Evolutionary conservation across 805 yeast genomes (phyloP).

Genomic region (Limtongia smithiae): DNA sequence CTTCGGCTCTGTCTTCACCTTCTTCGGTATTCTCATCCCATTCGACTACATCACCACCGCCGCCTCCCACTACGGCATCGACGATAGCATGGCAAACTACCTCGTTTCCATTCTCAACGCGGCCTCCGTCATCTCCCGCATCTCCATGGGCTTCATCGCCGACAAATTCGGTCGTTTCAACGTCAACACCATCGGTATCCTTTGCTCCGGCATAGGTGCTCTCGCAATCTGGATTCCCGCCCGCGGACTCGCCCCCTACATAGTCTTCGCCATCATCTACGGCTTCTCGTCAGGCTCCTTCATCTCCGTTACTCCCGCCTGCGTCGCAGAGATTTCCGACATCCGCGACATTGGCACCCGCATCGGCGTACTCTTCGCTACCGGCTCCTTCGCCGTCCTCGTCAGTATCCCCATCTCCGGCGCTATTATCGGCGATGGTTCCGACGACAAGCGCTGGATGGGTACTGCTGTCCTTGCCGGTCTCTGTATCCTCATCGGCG

Average conservation of each 20-base stretch:
- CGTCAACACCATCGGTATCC: slow-evolving; percentile 48
- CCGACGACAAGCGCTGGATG: slow-evolving; percentile 1
- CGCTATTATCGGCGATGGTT: slow-evolving; percentile 11
- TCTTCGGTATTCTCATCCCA: slow-evolving; percentile 35
- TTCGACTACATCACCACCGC: slow-evolving; percentile 35
- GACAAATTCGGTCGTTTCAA: slow-evolving; percentile 56
- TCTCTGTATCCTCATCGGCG: slow-evolving; percentile 4
- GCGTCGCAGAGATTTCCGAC: slow-evolving; percentile 32
- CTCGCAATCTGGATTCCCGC: slow-evolving; percentile 65
- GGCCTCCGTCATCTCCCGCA: slow-evolving; percentile 46
- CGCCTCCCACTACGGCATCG: slow-evolving; percentile 30
- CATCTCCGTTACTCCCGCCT: slow-evolving; percentile 36
- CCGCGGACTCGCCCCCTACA: slow-evolving; percentile 39
- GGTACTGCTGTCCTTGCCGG: slow-evolving; percentile 13
- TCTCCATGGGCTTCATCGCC: slow-evolving; percentile 52
- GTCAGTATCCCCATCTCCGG: slow-evolving; percentile 37
- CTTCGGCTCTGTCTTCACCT: slow-evolving; percentile 31
- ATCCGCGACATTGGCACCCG: slow-evolving; percentile 34
- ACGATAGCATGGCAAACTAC: slow-evolving; percentile 14
- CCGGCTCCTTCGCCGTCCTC: slow-evolving; percentile 49
- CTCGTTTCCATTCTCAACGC: slow-evolving; percentile 17
- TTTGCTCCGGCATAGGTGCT: slow-evolving; percentile 46
- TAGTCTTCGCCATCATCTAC: slow-evolving; percentile 33
- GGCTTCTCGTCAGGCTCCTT: slow-evolving; percentile 38
- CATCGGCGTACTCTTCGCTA: slow-evolving; percentile 60